These are phyloP conservation scores for Sarcomyxa edulis DNA, from an alignment of 768 basidiomycete genomes.

Conservation along the genomic window DNA sequence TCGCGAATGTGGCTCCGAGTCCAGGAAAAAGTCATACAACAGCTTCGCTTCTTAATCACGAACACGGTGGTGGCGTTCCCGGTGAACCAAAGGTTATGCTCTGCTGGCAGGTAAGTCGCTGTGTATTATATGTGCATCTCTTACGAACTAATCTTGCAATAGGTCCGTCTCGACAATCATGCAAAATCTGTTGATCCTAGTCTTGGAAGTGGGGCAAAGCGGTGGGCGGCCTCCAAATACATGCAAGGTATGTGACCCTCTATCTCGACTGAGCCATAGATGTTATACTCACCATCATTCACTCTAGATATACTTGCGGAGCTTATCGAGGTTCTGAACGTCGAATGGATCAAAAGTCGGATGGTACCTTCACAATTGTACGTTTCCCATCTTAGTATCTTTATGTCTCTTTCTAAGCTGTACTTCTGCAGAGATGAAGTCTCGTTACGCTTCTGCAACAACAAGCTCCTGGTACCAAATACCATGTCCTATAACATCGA, in stretches of 20 bases:
- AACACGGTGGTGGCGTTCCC: too few relatives aligned
- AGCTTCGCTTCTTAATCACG: too few relatives aligned
- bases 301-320: neutral
- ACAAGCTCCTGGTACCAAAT: slow-evolving; percentile 1
- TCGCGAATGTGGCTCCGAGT: too few relatives aligned
- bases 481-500: neutral
- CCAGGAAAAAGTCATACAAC: too few relatives aligned
- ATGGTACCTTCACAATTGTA: neutral
- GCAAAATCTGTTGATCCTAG: neutral
- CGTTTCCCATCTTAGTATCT: neutral
- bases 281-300: neutral
- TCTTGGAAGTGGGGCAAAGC: neutral
- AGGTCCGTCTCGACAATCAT: neutral
- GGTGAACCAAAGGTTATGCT: too few relatives aligned
- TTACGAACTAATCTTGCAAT: neutral
- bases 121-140: neutral
- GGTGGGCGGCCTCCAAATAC: slow-evolving; percentile 1
- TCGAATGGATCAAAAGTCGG: neutral
- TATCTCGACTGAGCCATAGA: neutral
- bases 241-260: neutral
- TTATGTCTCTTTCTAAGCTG: neutral
- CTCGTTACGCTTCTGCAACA: neutral
- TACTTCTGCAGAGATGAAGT: neutral
- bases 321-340: neutral
- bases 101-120: too few relatives aligned